Base-by-base conservation (phyloP, 257 asterid species). In the Perilla frutescens region DNA sequence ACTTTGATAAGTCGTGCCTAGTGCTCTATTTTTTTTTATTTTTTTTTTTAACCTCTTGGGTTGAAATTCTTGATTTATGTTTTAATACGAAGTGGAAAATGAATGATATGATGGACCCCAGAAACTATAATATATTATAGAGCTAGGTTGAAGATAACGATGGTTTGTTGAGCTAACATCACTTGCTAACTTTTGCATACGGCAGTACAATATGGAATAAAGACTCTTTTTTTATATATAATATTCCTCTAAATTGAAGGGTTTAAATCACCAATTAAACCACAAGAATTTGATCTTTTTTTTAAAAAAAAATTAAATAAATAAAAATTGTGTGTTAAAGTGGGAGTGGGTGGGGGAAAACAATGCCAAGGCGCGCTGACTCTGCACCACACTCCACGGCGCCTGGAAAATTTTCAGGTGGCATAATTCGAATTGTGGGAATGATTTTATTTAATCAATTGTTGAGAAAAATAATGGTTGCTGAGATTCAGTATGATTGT, bases 111-210 rank as follows among this genome's bases (percentile, higher is more conserved):
- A 51, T 73, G 40, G 72, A 36, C 57, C 6, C n/a, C 4, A 71
- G 26, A 51, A 31, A 60, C 10, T 59, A 44, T 49, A 55, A 2
- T 57, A 4, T 44, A 53, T 32, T 10, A 7, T 53, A 20, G 26
- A 45, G 48, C 32, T 5, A 44, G 31, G 14, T 66, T 13, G 68
- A 36, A 12, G 59, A 62, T 62, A 40, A 57, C 1, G 73, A 39
- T 63, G 57, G 79, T 66, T 75, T 36, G 79, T 76, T 76, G 84
- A 71, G 47, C 77, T 59, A 70, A 53, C 62, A 32, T 73, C 15
- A 67, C 48, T 56, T 37, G 53, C 68, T 43, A 10, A 51, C 63
- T 70, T 62, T 48, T 43, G 57, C 50, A 79, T 48, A 29, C 45
- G 50, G 26, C 60, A 41, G 58, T 12, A 43, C 55, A 40, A 59